phyloP scores from a whole-genome alignment of 148 eudicot genomes.

The Linanthus parryae region DNA sequence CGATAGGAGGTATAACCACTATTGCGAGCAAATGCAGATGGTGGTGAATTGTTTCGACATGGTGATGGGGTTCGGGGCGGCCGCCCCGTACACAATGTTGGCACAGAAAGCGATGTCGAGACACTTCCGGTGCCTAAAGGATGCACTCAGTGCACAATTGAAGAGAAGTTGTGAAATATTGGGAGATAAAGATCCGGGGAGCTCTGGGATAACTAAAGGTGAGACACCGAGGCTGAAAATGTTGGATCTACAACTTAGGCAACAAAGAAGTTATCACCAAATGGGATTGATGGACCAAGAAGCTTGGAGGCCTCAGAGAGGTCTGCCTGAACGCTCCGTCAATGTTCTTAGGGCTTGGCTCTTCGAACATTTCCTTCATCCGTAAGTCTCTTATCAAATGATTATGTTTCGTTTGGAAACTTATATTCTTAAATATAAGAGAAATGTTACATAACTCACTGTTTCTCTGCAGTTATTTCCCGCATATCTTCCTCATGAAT shows the following conservation, averaged over 20 bases:
- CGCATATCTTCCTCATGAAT: no score
- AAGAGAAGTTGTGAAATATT: conserved; percentile 69
- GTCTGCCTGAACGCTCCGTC: conserved; percentile 86
- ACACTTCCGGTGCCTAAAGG: conserved; percentile 84
- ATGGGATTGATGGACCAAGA: conserved; percentile 98
- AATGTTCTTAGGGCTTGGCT: conserved; percentile 89
- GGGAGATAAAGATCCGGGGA: conserved; percentile 77
- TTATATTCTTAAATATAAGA: no score
- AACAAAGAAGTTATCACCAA: conserved; percentile 85
- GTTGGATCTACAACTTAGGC: conserved; percentile 77
- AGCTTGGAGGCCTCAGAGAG: conserved; percentile 96
- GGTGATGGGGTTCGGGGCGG: conserved; percentile 84
- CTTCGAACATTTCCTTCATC: conserved; percentile 92
- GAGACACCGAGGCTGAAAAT: conserved; percentile 83
- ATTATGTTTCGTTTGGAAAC: conserved; percentile 1
- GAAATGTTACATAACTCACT: no score
- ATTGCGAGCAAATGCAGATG: conserved; percentile 95
- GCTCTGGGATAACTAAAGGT: conserved; percentile 76
- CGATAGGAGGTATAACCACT: conserved; percentile 80
- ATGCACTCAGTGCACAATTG: conserved; percentile 57
- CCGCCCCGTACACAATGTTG: conserved; percentile 72
- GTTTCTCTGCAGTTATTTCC: no score
- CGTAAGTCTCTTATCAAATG: conserved; percentile 44
- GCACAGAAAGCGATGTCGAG: conserved; percentile 97
- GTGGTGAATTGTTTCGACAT: conserved; percentile 87